phyloP scores from a whole-genome alignment of 2,329 filamentous ascomycete species.

The Blastomyces parvus region DNA sequence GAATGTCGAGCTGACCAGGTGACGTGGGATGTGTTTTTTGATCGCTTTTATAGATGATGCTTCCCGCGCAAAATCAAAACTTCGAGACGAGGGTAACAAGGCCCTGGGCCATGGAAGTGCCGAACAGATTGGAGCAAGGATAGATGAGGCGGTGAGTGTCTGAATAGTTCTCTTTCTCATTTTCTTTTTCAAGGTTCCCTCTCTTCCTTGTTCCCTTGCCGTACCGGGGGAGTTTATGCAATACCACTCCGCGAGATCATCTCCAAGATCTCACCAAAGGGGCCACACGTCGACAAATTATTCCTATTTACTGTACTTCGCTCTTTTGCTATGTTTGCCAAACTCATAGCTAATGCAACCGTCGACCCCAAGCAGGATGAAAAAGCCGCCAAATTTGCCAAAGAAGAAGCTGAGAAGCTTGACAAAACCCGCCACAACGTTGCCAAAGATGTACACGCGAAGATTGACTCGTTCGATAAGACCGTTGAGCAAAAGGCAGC shows the following conservation, averaged over 20 bases:
- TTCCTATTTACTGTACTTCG: neutral
- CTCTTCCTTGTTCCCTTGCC: neutral
- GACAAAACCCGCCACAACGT: slow-evolving; percentile 58
- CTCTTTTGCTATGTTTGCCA: neutral
- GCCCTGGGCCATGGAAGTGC: slow-evolving; percentile 46
- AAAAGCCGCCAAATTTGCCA: slow-evolving; percentile 50
- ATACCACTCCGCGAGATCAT: neutral
- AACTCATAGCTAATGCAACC: neutral
- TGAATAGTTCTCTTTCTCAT: neutral
- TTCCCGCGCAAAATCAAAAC: slow-evolving; percentile 55
- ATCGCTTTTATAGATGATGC: slow-evolving; percentile 56
- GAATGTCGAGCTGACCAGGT: slow-evolving; percentile 12
- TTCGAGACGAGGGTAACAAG: slow-evolving; percentile 58
- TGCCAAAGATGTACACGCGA: slow-evolving; percentile 40
- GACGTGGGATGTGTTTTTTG: neutral
- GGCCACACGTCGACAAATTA: neutral
- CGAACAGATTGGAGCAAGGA: slow-evolving; percentile 52
- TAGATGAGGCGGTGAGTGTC: slow-evolving; percentile 58
- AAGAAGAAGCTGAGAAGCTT: slow-evolving; percentile 48
- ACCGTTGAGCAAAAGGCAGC: slow-evolving; percentile 67
- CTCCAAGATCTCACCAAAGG: neutral
- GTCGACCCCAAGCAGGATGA: slow-evolving; percentile 35
- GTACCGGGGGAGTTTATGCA: neutral
- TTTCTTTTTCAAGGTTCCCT: neutral
- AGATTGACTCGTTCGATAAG: slow-evolving; percentile 69